A percentile compares a stretch with the other conserved stretches of the same genome.
Evolutionary conservation across 371 early-diverging fungal species (phyloP).

Genomic region (Mucor mucedo): DNA sequence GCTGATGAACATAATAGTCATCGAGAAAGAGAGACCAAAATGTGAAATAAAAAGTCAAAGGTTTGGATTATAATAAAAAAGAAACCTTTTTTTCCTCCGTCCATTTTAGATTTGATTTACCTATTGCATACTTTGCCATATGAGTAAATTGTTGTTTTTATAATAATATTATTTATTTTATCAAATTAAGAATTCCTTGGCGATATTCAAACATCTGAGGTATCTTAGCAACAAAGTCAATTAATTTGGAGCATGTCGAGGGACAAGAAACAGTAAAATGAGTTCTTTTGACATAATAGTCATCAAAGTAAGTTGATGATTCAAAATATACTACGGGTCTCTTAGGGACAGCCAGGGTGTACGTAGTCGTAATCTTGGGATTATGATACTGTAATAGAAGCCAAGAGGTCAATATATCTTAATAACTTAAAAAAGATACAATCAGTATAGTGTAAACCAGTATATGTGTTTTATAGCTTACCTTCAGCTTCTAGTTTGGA

Average conservation of each 20-base stretch:
- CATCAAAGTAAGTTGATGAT: constrained; percentile 21
- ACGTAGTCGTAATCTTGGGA: too few species aligned
- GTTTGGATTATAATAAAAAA: constrained; percentile 13
- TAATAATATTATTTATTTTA: constrained; percentile 5
- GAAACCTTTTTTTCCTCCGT: constrained; percentile 7
- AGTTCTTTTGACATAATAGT: constrained; percentile 21
- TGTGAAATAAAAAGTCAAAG: constrained; percentile 19
- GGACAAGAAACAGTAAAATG: constrained; percentile 18
- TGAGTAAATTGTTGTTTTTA: too few species aligned
- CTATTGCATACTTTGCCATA: constrained; percentile 8
- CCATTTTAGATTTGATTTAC: constrained; percentile 21
- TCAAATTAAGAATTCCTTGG: constrained; percentile 19
- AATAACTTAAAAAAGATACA: too few species aligned
- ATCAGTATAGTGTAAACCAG: too few species aligned
- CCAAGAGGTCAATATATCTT: too few species aligned
- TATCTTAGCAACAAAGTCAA: constrained; percentile 19
- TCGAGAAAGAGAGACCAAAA: constrained; percentile 18
- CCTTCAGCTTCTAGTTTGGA: too few species aligned
- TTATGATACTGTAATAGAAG: too few species aligned
- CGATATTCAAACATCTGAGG: constrained; percentile 21
- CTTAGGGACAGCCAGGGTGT: too few species aligned
- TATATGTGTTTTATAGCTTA: too few species aligned
- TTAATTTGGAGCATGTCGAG: constrained; percentile 17
- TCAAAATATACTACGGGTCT: constrained; percentile 12
- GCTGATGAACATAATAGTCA: constrained; percentile 10